Evolutionary conservation across 2,329 filamentous ascomycete species (phyloP).

Genomic region (Aspergillus sergii): DNA sequence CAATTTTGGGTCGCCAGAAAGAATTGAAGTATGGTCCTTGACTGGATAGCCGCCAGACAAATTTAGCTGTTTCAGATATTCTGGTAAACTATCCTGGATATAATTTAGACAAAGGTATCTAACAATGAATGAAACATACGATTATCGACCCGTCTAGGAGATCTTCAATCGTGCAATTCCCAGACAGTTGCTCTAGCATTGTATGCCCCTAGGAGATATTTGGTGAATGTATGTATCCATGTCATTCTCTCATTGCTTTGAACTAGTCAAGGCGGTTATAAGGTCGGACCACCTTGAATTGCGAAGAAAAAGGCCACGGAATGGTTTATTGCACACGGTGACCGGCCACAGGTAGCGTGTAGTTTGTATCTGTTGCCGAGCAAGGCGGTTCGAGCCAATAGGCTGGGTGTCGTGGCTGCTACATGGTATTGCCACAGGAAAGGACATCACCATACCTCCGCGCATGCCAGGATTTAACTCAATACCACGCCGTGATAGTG

Average conservation of each 20-base stretch:
- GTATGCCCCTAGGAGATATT: neutral
- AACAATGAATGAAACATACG: neutral
- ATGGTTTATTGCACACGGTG: neutral
- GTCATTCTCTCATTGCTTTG: neutral
- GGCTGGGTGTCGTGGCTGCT: neutral
- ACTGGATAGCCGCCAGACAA: no score
- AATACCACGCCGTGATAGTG: neutral
- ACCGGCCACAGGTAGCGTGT: neutral
- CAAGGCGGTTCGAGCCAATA: neutral
- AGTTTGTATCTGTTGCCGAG: neutral
- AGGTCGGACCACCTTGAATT: neutral
- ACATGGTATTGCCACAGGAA: neutral
- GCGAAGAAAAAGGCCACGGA: neutral
- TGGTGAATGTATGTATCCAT: neutral
- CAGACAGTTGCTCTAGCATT: neutral
- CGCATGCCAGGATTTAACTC: neutral
- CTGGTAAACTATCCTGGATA: neutral
- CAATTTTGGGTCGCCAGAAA: constrained; percentile 55
- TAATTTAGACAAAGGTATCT: neutral
- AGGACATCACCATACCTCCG: neutral
- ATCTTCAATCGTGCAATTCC: neutral
- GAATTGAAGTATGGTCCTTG: neutral
- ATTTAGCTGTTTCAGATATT: neutral
- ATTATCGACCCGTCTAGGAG: neutral
- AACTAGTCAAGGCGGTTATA: neutral